Evolutionary conservation across 1,284 basidiomycete genomes (phyloP), one percentile per base, ranked within the genome.

Genomic region (Anthracocystis panici-leucophaei): DNA sequence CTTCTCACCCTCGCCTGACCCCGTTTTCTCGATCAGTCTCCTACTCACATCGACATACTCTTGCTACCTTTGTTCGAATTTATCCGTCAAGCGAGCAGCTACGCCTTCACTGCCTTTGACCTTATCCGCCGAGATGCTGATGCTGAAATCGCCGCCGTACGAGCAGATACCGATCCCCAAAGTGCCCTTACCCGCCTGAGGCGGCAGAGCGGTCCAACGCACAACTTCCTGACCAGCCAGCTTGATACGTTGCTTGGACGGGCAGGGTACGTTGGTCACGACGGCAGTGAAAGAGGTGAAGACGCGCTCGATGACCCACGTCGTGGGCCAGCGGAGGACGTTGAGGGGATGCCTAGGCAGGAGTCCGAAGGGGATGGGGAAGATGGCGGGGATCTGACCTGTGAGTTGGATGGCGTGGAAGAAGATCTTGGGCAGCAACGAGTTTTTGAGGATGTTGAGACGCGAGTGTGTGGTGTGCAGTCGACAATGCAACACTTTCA

Each of bases 221-320:
- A 72, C 67, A 25, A 82, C 77, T 31, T 75, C 57, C 29, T 65
- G 44, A 4, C 72, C 81, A 0, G 74, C 81, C 8, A 83, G 55
- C 33, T 60, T 18, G 54, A 81, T 74, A 11, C 75, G 64, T 53
- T 77, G 65, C 44, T 69, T 71, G 18, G 70, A 63, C 1, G 80
- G 80, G 20, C 83, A 83, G 16, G 83, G 82, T 12, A 84, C 82
- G 46, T 84, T 84, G 23, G 82, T 84, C 18, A 83, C 64, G 5
- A 84, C 79, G 10, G 81, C 82, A 1, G 73, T 75, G 35, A 79
- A 72, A 4, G 44, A 72, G 9, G 70, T 65, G n/a, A 81, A 42
- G 23, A 65, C 57, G n/a, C 54, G 35, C 35, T 68, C 67, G 14
- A 63, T 57, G 8, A 65, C 65, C 52, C 55, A 58, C 1, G 60